phyloP scores from a whole-genome alignment of 129 eudicot genomes.

The Deinandra increscens region DNA sequence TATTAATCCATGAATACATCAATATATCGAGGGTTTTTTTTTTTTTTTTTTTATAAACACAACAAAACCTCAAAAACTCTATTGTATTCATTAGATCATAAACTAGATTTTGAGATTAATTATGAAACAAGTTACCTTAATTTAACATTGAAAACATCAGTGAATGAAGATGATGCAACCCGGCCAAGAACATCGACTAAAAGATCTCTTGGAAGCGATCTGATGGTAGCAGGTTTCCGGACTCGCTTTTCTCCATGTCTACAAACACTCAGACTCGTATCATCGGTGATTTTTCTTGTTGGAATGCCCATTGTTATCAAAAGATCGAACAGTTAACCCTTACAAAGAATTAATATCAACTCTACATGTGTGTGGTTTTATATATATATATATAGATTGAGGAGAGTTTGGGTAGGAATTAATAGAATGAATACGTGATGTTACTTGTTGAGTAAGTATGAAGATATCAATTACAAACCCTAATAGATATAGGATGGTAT shows the following conservation, averaged over 20 bases:
- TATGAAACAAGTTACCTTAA: neutral
- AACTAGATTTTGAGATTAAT: no score
- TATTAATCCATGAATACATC: no score
- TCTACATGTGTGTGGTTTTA: neutral
- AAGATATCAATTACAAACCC: neutral
- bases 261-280: neutral
- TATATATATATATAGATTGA: neutral
- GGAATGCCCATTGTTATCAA: constrained; percentile 10
- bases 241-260: neutral
- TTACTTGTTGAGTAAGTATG: neutral
- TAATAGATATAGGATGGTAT: neutral
- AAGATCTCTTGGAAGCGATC: constrained; percentile 25
- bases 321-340: no score
- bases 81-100: no score
- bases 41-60: no score
- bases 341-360: no score
- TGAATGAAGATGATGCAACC: constrained; percentile 31
- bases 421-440: no score
- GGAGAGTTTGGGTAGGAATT: neutral
- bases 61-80: no score
- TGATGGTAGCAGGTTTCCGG: neutral
- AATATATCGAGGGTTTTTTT: no score
- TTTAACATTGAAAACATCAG: constrained; percentile 25
- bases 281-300: neutral
- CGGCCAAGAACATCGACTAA: constrained; percentile 15